Base-by-base conservation (phyloP, 306 rosid species). In the Prunus campanulata region DNA sequence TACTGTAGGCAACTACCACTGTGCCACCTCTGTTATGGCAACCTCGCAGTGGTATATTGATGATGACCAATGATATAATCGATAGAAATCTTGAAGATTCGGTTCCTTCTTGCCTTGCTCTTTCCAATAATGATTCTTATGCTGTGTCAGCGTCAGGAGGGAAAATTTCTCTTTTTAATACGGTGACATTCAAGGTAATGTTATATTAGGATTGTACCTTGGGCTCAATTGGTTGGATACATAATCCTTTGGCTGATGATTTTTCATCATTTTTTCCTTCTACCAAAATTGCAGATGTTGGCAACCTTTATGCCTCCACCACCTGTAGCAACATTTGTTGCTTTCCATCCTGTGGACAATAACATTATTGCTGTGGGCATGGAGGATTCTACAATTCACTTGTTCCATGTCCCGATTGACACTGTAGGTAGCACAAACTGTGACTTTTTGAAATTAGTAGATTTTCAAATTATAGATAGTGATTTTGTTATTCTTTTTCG, bases 101-200 rank as follows among this genome's bases (percentile, higher is more conserved):
- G 27, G 62, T 63, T 56, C 74, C 81, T 52, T 70, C 81, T 52
- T 70, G 68, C 72, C 82, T 87, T 63, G 74, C 79, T 20, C 10
- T 84, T 48, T 74, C 88, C 39, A 84, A 71, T 49, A 79, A 82
- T 22, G 88, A 56, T 77, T 54, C 61, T 42, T 83, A 75, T 81
- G 69, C 78, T 16, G 1, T 83, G 54, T 86, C 87, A 30, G 66
- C 85, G 55, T 87, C 88, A 14, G 88, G 90, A 29, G 86, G 86
- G 10, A 2, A 3, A 61, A 61, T 84, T 72, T 70, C 83, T 57
- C 66, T 87, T 39, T 84, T 76, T 71, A 79, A 82, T 74, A 56
- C 68, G 70, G 0, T 60, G 27, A 52, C 86, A 11, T 84, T 54
- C 50, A 49, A 81, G 88, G 86, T 87, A 79, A 83, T 44, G 27